phyloP scores from a whole-genome alignment of 164 flowering plant species.

The Stephania cephalantha region DNA sequence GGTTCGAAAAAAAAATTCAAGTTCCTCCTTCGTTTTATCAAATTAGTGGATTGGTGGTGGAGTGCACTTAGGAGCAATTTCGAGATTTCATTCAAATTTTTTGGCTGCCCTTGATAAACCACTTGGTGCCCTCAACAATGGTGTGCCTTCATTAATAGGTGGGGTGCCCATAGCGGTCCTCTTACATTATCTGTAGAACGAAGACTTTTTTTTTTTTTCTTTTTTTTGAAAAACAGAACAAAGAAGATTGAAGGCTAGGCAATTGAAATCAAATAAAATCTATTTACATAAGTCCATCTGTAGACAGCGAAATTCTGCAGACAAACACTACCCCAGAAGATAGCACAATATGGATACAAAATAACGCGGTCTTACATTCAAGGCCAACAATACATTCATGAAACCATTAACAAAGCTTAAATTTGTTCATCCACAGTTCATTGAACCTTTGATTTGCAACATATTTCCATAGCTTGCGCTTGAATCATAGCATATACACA shows the following conservation, averaged over 20 bases:
- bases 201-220: not conserved
- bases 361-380: not conserved
- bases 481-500: not conserved
- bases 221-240: not conserved
- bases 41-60: no score
- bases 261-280: not conserved
- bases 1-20: no score
- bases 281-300: no score
- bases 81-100: no score
- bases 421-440: not conserved
- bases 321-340: no score
- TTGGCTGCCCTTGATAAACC: no score
- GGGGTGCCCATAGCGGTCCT: no score
- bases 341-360: not conserved
- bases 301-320: no score
- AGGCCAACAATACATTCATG: not conserved
- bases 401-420: not conserved
- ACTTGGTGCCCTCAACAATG: no score
- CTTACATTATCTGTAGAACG: not conserved
- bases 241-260: not conserved
- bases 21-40: no score
- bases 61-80: no score
- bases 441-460: not conserved
- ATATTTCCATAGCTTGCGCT: not conserved
- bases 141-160: no score